Conservation (phyloP, 1,284 basidiomycete species). For the Earliella scabrosa region DNA sequence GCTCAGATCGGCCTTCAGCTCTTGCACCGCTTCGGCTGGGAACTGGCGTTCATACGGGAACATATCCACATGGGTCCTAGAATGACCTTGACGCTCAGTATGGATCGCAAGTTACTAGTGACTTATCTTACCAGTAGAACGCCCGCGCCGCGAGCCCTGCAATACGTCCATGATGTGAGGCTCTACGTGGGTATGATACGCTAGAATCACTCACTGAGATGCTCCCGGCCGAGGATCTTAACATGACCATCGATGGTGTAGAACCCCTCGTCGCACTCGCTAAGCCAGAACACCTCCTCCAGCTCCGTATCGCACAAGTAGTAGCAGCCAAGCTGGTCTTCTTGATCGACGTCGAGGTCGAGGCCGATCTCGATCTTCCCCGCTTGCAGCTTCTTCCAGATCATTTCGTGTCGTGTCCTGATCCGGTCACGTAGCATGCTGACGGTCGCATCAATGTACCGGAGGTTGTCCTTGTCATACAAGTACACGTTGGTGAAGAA, state of each 20-base stretch:
- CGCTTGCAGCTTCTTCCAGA: too few relatives aligned
- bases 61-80: slow-evolving; percentile 24
- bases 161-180: too few relatives aligned
- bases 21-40: not conserved
- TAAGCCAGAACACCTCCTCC: slow-evolving; percentile 25
- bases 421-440: not conserved
- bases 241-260: not conserved
- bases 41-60: slow-evolving; percentile 20
- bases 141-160: too few relatives aligned
- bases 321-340: slow-evolving; percentile 17
- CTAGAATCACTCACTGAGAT: slow-evolving; percentile 23
- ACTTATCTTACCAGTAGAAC: too few relatives aligned
- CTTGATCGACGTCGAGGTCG: slow-evolving; percentile 8
- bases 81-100: too few relatives aligned
- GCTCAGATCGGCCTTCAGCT: slow-evolving; percentile 2
- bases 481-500: slow-evolving; percentile 18
- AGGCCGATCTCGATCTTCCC: slow-evolving; percentile 19
- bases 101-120: too few relatives aligned
- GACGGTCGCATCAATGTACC: slow-evolving; percentile 7
- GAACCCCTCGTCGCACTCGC: slow-evolving; percentile 1
- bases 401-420: not conserved
- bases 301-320: slow-evolving; percentile 19
- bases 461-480: slow-evolving; percentile 1
- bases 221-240: slow-evolving; percentile 3
- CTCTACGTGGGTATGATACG: too few relatives aligned